phyloP scores from a whole-genome alignment of 1,139 yeast species.

The Insectozyma bohioensis region DNA sequence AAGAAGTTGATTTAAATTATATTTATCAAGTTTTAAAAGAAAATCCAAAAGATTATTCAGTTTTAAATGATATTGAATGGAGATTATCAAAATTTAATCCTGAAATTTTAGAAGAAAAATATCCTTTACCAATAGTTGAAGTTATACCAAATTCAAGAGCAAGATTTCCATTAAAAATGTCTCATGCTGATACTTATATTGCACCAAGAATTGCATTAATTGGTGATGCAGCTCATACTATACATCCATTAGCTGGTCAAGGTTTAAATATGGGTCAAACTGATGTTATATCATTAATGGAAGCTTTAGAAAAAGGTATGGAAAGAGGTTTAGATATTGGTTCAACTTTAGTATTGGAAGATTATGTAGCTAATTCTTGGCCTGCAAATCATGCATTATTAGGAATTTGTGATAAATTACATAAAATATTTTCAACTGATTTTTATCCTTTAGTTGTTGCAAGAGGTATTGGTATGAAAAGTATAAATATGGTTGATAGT shows the following conservation, averaged over 20 bases:
- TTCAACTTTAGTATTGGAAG: constrained; percentile 75
- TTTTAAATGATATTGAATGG: constrained; percentile 72
- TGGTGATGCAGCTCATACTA: constrained; percentile 98
- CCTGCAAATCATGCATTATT: constrained; percentile 75
- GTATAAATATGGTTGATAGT: constrained; percentile 61
- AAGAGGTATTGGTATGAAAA: constrained; percentile 73
- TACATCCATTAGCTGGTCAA: constrained; percentile 97
- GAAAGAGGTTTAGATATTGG: constrained; percentile 89
- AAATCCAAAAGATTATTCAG: constrained; percentile 44
- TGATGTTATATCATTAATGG: constrained; percentile 74
- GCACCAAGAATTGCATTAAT: constrained; percentile 83
- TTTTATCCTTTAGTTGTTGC: constrained; percentile 69
- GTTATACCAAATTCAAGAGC: constrained; percentile 73
- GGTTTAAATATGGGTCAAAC: constrained; percentile 98
- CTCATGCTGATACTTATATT: constrained; percentile 89
- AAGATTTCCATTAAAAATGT: constrained; percentile 81
- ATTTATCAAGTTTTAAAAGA: constrained; percentile 30
- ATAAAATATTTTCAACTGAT: constrained; percentile 80
- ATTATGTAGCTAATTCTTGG: constrained; percentile 79
- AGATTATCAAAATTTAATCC: constrained; percentile 50
- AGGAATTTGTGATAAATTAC: constrained; percentile 90
- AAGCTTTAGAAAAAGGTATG: constrained; percentile 68
- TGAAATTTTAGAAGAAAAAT: constrained; percentile 53
- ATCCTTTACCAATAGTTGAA: constrained; percentile 65
- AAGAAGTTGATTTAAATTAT: constrained; percentile 44